These are phyloP conservation scores for Maudiozyma bulderi DNA, from an alignment of 805 yeast genomes.

Conservation along the genomic window DNA sequence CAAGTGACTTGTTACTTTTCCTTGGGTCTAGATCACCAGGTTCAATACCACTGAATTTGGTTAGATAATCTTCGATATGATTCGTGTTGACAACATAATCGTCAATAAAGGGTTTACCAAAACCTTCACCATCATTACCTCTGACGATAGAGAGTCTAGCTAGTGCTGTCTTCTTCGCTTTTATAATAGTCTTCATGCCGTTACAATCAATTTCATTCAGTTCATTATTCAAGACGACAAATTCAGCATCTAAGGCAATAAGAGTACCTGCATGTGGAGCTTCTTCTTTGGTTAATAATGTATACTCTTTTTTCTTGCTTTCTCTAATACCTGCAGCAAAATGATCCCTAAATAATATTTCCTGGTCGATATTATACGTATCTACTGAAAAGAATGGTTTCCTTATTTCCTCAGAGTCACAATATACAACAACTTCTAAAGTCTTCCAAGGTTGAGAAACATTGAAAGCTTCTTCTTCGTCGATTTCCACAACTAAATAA, in stretches of 20 bases:
- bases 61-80: conserved; percentile 73
- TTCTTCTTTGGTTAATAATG: conserved; percentile 54
- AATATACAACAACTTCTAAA: conserved; percentile 64
- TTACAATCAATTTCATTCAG: conserved; percentile 65
- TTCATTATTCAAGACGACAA: conserved; percentile 74
- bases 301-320: conserved; percentile 51
- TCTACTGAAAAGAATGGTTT: conserved; percentile 37
- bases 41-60: conserved; percentile 88
- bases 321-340: conserved; percentile 61
- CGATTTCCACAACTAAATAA: conserved; percentile 69
- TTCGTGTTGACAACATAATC: conserved; percentile 76
- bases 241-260: conserved; percentile 94
- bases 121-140: conserved; percentile 53
- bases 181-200: conserved; percentile 59
- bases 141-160: conserved; percentile 86
- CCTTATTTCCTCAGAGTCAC: conserved; percentile 36
- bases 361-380: conserved; percentile 49
- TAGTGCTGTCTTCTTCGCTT: conserved; percentile 66
- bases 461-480: conserved; percentile 70
- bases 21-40: conserved; percentile 78
- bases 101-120: conserved; percentile 79
- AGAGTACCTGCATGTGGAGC: conserved; percentile 68
- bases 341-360: conserved; percentile 63
- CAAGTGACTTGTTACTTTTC: conserved; percentile 57
- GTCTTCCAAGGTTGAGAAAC: conserved; percentile 71